Evolutionary conservation across 805 yeast genomes (phyloP), one percentile per base, ranked within the genome.

Genomic region (Tetrapisispora pingtungensis): DNA sequence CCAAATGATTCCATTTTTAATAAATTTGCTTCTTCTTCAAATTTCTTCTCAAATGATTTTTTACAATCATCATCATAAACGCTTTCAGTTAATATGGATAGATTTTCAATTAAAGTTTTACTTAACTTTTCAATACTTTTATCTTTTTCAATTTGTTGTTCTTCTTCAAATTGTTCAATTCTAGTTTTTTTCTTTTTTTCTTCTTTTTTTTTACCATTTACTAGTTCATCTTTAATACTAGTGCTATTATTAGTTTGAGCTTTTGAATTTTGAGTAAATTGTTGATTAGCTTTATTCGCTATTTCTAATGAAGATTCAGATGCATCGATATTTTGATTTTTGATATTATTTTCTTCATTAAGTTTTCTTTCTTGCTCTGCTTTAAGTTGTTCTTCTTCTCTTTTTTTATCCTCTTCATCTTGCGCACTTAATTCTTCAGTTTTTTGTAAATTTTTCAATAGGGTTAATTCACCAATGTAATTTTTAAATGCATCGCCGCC

Each of bases 401-500:
- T 59, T 28, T 59, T 62, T 36, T 59, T 67, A 24, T 67, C 69
- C 30, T 59, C 62, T 30, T 73, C 74, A 32, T 70, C 77, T 43
- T 68, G 72, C 40, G 72, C 70, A 32, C 67, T 69, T 45, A 75
- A 57, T 46, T 75, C 79, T 47, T 75, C 73, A 39, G 75, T 68
- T 59, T 81, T 80, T 34, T 82, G 74, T 59, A 93, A 66, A 53
- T 88, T 94, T 55, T 77, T 78, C 57, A 93, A 64, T 60, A 89
- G 70, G 26, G 88, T 76, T 49, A 88, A 67, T 60, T 93, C 96
- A 5, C 98, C 98, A 54, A 90, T 85, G 73, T 88, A 81, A 40
- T 81, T 80, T 30, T 71, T 74, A 64, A 89, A 88, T 1, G 93
- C 94, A 45, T 84, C 95, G 40, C 96, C 96, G 37, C 96, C 96